Evolutionary conservation across 805 yeast species (phyloP).

Genomic region (Candida broadrunensis): DNA sequence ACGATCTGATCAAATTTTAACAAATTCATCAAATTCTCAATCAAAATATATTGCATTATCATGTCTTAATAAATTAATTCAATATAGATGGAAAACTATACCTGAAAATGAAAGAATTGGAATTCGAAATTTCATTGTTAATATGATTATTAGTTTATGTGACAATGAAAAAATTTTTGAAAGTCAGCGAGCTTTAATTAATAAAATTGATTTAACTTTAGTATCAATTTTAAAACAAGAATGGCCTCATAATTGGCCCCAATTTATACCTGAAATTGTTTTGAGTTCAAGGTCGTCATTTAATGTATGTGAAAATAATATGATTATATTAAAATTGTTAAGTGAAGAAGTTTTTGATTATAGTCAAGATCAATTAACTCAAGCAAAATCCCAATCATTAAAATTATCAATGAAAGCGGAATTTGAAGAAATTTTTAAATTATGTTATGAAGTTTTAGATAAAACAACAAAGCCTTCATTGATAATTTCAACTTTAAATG

Average conservation of each 20-base stretch:
- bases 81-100: conserved; percentile 89
- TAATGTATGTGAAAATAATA: conserved; percentile 96
- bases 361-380: conserved; percentile 95
- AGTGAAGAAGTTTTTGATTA: conserved; percentile 96
- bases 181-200: conserved; percentile 76
- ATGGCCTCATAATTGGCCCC: conserved; percentile 99
- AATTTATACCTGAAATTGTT: conserved; percentile 90
- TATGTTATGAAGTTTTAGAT: conserved; percentile 91
- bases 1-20: conserved; percentile 83
- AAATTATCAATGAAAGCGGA: conserved; percentile 84
- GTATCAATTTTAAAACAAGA: conserved; percentile 96
- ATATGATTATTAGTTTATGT: conserved; percentile 89
- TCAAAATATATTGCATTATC: conserved; percentile 90
- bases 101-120: conserved; percentile 89
- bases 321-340: conserved; percentile 83
- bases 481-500: conserved; percentile 77
- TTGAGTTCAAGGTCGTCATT: conserved; percentile 77
- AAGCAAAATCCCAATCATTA: conserved; percentile 82
- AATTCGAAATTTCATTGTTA: conserved; percentile 88
- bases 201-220: conserved; percentile 88
- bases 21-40: conserved; percentile 74
- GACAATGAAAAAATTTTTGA: conserved; percentile 74
- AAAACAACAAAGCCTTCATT: conserved; percentile 83
- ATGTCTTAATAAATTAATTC: conserved; percentile 84
- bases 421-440: conserved; percentile 87